Percentiles rank a stretch among this genome's conserved stretches.
Evolutionary conservation across 441 rosid species (phyloP).

Genomic region (Aleurites moluccanus): DNA sequence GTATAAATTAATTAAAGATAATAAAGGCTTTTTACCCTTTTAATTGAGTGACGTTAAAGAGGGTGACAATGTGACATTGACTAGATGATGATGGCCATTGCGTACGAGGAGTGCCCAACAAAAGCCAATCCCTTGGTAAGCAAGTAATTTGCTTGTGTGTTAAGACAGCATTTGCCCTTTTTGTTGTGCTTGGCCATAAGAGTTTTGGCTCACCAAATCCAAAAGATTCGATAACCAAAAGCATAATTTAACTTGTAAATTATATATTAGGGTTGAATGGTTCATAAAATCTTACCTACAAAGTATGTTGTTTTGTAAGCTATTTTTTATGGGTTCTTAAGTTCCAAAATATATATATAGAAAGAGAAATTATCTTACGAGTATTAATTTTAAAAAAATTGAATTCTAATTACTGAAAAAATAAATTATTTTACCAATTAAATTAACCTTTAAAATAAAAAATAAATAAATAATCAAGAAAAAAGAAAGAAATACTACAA

Average conservation of each 20-base stretch:
- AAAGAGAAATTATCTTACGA: too few species aligned
- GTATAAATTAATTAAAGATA: too few species aligned
- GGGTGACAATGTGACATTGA: neutral
- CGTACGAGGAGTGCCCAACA: conserved; percentile 2
- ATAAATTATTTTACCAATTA: too few species aligned
- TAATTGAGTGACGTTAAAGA: too few species aligned
- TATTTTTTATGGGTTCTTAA: too few species aligned
- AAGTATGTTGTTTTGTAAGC: neutral
- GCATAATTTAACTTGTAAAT: neutral
- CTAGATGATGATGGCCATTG: neutral
- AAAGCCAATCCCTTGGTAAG: neutral
- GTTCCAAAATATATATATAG: neutral
- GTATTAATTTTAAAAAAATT: too few species aligned
- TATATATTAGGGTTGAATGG: neutral
- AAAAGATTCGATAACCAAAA: neutral
- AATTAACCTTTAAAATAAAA: too few species aligned
- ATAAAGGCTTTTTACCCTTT: neutral
- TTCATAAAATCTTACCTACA: neutral
- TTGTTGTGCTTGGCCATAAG: neutral
- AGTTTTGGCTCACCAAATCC: conserved; percentile 12
- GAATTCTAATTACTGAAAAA: too few species aligned
- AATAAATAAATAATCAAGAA: neutral
- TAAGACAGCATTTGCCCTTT: neutral
- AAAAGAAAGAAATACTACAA: neutral
- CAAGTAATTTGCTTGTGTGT: neutral